Percentiles rank a stretch among this genome's conserved stretches.
phyloP scores from a whole-genome alignment of 352 stramenopile species.

The Globisporangium abappressorium region DNA sequence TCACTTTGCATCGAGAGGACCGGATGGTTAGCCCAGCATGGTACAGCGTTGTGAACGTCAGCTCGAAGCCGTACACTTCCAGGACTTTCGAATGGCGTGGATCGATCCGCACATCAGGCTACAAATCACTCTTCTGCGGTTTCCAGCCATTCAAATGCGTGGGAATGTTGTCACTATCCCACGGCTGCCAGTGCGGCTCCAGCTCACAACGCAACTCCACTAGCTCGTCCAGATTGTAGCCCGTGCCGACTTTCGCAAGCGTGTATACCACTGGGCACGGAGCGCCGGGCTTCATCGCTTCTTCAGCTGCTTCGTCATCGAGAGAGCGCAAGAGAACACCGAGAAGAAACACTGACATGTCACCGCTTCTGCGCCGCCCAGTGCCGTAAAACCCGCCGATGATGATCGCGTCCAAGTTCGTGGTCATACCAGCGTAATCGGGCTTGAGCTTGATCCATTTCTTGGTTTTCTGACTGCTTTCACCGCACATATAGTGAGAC shows the following conservation, averaged over 20 bases:
- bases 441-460: conserved; percentile 88
- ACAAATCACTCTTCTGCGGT: conserved; percentile 67
- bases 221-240: conserved; percentile 80
- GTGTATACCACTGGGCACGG: conserved; percentile 66
- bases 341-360: conserved; percentile 81
- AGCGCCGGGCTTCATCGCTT: conserved; percentile 47
- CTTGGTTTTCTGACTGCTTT: conserved; percentile 72
- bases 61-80: conserved; percentile 84
- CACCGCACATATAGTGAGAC: conserved; percentile 87
- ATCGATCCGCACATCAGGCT: conserved; percentile 82
- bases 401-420: conserved; percentile 76
- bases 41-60: conserved; percentile 80
- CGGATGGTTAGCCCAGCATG: conserved; percentile 78
- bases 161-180: conserved; percentile 67
- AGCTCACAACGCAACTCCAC: conserved; percentile 67
- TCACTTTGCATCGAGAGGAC: conserved; percentile 78
- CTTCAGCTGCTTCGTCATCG: conserved; percentile 41
- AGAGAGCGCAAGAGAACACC: conserved; percentile 63
- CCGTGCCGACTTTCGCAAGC: conserved; percentile 81
- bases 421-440: conserved; percentile 86
- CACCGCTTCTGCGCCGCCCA: conserved; percentile 65
- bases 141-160: conserved; percentile 76
- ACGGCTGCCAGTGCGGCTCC: conserved; percentile 76
- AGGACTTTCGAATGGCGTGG: conserved; percentile 79
- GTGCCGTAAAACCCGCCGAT: conserved; percentile 81